phyloP scores from a whole-genome alignment of 176 grass and related monocot genomes.

The Olyra latifolia region DNA sequence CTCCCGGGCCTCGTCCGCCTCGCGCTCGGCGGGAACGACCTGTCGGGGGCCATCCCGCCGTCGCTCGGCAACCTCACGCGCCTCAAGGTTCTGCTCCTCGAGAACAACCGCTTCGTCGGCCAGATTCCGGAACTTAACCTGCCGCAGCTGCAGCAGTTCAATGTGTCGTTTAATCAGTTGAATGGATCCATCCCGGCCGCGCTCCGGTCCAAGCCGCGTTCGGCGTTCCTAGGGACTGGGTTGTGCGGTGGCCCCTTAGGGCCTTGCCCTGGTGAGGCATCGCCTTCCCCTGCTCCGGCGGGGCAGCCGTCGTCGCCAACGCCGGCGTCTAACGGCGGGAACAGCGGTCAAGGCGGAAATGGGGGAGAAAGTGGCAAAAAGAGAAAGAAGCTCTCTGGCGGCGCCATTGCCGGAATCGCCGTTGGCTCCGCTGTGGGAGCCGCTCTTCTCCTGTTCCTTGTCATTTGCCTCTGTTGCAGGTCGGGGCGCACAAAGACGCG shows the following conservation, averaged over 20 bases:
- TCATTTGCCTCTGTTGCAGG: conserved; percentile 52
- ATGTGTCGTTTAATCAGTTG: conserved; percentile 66
- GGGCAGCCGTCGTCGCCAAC: conserved; percentile 14
- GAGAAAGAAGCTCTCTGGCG: conserved; percentile 56
- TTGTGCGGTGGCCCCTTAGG: conserved; percentile 58
- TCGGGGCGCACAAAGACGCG: conserved; percentile 40
- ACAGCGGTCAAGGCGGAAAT: background rate
- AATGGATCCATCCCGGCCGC: conserved; percentile 59
- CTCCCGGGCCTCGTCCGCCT: conserved; percentile 43
- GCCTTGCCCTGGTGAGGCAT: conserved; percentile 46
- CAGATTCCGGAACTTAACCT: conserved; percentile 45
- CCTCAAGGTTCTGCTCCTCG: conserved; percentile 46
- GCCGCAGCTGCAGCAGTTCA: conserved; percentile 43
- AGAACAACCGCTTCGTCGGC: conserved; percentile 54
- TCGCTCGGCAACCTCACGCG: conserved; percentile 43
- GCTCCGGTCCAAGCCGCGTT: conserved; percentile 37
- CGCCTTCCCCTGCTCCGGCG: conserved; percentile 48
- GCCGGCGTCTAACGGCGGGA: background rate
- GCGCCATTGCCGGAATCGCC: conserved; percentile 65
- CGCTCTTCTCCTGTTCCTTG: conserved; percentile 51
- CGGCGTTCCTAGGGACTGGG: conserved; percentile 44
- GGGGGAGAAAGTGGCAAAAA: background rate
- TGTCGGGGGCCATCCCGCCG: conserved; percentile 39
- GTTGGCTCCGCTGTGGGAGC: conserved; percentile 41
- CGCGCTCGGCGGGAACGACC: conserved; percentile 44